phyloP scores from a whole-genome alignment of 2,329 filamentous ascomycete genomes.

The Albifimbria verrucaria region DNA sequence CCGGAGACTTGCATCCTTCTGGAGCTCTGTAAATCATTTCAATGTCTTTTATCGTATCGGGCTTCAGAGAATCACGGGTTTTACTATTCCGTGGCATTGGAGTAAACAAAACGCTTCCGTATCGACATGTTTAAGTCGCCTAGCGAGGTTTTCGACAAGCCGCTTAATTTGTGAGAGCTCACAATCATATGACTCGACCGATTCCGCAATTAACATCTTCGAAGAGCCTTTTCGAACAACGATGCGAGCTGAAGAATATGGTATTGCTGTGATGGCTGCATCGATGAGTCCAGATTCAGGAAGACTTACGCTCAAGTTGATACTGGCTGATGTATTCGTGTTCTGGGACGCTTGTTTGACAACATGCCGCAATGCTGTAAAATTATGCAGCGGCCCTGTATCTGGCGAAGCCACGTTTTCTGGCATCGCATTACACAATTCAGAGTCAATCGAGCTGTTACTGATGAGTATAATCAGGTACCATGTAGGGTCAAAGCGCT shows the following conservation, averaged over 20 bases:
- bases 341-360: not conserved
- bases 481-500: constrained; percentile 16
- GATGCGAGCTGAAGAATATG: not conserved
- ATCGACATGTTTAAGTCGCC: not conserved
- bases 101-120: not conserved
- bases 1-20: not conserved
- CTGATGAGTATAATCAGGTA: constrained; percentile 17
- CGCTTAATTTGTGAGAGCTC: not conserved
- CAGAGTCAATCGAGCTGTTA: constrained; percentile 12
- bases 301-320: not conserved
- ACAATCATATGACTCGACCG: not conserved
- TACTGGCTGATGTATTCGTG: not conserved
- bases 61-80: not conserved
- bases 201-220: not conserved
- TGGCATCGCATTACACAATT: constrained; percentile 3
- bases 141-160: not conserved
- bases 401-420: not conserved
- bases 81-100: not conserved
- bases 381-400: not conserved
- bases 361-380: not conserved
- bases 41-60: not conserved
- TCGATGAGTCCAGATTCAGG: not conserved
- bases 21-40: not conserved
- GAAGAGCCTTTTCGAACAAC: not conserved
- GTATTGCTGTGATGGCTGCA: not conserved